Conservation (phyloP, 176 grass and related monocot species). For the Bonia amplexicaulis region DNA sequence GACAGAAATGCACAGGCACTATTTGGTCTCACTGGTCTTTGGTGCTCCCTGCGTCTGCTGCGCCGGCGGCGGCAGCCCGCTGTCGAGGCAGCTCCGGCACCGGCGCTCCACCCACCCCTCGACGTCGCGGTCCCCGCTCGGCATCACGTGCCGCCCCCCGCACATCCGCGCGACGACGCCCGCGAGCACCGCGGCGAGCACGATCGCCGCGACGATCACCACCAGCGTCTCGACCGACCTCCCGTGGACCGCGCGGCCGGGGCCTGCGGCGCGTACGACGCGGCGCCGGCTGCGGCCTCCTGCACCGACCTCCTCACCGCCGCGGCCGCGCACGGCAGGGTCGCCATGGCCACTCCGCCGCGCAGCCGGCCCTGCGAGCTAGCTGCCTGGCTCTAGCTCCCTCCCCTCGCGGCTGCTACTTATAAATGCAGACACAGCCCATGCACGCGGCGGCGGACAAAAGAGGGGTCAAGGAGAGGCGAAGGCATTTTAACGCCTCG, state of each 20-base stretch:
- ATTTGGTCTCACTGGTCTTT: conserved; percentile 44
- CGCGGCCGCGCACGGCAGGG: not conserved
- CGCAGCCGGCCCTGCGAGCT: not conserved
- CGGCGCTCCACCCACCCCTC: conserved; percentile 70
- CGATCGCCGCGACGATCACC: conserved; percentile 75
- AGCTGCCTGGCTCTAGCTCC: not conserved
- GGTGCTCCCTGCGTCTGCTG: not conserved
- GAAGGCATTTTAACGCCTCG: not conserved
- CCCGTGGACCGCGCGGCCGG: conserved; percentile 23
- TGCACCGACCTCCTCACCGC: conserved; percentile 37
- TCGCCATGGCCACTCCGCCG: not conserved
- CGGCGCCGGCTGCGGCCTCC: not conserved
- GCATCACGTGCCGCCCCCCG: conserved; percentile 42
- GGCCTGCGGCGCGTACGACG: conserved; percentile 29
- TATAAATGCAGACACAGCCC: not conserved
- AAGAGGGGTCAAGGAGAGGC: conserved; percentile 27
- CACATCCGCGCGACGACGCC: conserved; percentile 59
- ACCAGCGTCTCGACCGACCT: conserved; percentile 73
- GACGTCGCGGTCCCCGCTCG: conserved; percentile 41
- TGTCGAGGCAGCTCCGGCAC: conserved; percentile 80
- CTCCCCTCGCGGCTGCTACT: not conserved
- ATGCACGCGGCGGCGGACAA: conserved; percentile 41
- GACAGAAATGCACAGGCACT: conserved; percentile 11
- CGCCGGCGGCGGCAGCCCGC: conserved; percentile 42
- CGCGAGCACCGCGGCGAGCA: conserved; percentile 57